These are phyloP conservation scores for Ganoderma sinense DNA, from an alignment of 1,284 basidiomycete species.

Conservation along the genomic window DNA sequence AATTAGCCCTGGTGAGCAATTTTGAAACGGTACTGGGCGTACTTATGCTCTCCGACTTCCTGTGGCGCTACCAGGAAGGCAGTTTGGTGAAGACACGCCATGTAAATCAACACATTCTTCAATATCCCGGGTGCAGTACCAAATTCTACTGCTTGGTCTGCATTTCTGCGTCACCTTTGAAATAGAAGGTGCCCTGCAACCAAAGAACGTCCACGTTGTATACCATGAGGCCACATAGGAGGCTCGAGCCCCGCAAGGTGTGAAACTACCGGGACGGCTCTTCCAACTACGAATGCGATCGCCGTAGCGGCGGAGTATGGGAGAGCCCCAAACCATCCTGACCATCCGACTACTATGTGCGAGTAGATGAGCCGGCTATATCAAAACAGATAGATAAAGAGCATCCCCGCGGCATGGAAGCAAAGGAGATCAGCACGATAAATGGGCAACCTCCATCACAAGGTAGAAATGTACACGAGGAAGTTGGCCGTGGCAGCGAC, in stretches of 20 bases:
- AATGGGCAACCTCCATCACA: neutral
- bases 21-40: neutral
- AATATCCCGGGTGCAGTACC: constrained; percentile 48
- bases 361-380: constrained; percentile 62
- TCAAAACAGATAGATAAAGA: constrained; percentile 66
- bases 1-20: constrained; percentile 44
- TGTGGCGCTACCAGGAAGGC: neutral
- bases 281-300: constrained; percentile 61
- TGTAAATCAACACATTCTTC: constrained; percentile 62
- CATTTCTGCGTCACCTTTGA: constrained; percentile 45
- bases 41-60: neutral
- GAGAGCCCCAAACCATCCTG: constrained; percentile 51
- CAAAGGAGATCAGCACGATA: constrained; percentile 43
- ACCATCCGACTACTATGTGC: constrained; percentile 66
- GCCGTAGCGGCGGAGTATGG: constrained; percentile 53
- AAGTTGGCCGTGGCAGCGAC: constrained; percentile 57
- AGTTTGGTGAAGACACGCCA: constrained; percentile 62
- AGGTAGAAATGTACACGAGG: constrained; percentile 48
- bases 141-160: constrained; percentile 39
- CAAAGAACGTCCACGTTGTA: constrained; percentile 65
- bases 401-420: constrained; percentile 63
- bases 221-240: constrained; percentile 65
- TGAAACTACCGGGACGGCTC: constrained; percentile 62
- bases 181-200: constrained; percentile 57
- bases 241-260: constrained; percentile 62